Conservation (phyloP, 78 protist genomes). For the Dictyostelium citrinum region DNA sequence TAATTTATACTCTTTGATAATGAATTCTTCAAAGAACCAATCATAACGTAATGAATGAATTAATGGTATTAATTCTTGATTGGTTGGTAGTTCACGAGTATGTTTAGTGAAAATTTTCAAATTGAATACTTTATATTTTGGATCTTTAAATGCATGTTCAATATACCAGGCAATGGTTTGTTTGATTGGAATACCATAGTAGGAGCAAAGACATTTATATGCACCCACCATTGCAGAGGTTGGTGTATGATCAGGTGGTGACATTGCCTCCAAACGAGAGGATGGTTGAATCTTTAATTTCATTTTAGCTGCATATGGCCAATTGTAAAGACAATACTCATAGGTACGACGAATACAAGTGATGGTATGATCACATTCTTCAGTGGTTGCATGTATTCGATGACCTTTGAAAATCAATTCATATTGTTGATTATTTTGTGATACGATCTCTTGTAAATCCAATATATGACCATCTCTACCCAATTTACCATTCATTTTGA, state of each 20-base stretch:
- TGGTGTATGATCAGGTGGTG: slow-evolving; percentile 72
- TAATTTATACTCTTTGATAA: slow-evolving; percentile 8
- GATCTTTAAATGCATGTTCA: slow-evolving; percentile 46
- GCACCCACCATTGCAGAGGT: slow-evolving; percentile 31
- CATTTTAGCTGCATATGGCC: slow-evolving; percentile 62
- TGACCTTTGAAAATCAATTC: slow-evolving; percentile 23
- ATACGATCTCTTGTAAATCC: slow-evolving; percentile 7
- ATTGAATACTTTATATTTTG: slow-evolving; percentile 38
- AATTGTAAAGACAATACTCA: slow-evolving; percentile 43
- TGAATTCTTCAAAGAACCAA: slow-evolving; percentile 61
- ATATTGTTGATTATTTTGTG: neutral
- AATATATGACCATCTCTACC: slow-evolving; percentile 58
- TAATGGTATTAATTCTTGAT: slow-evolving; percentile 51
- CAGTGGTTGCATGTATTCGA: neutral
- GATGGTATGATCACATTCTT: slow-evolving; percentile 61
- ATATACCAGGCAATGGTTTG: slow-evolving; percentile 47
- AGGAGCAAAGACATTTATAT: slow-evolving; percentile 31
- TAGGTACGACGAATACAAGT: slow-evolving; percentile 63
- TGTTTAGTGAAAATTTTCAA: slow-evolving; percentile 56
- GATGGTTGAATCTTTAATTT: slow-evolving; percentile 34
- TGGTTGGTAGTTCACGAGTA: slow-evolving; percentile 51
- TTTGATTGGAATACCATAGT: slow-evolving; percentile 17
- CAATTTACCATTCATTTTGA: slow-evolving; percentile 56
- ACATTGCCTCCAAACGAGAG: slow-evolving; percentile 48
- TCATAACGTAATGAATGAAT: slow-evolving; percentile 64